Evolutionary conservation across 805 yeast genomes (phyloP).

Genomic region (Starmerella bacillaris): DNA sequence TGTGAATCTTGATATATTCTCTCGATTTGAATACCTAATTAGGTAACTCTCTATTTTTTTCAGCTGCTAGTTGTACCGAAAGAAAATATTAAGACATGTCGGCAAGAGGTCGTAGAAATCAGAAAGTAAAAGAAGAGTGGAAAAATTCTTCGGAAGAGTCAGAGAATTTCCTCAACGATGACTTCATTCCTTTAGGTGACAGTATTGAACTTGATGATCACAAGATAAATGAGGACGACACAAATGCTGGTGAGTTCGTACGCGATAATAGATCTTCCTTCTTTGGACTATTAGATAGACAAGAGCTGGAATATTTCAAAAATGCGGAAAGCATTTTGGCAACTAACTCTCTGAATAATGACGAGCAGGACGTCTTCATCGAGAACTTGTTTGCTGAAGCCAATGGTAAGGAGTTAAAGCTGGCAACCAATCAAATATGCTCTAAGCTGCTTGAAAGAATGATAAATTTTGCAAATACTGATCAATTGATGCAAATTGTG

Average conservation of each 20-base stretch:
- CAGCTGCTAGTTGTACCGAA: too few relatives aligned
- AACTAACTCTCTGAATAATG: slow-evolving; percentile 58
- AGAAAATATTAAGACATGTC: too few relatives aligned
- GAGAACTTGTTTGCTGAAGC: slow-evolving; percentile 69
- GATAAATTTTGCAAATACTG: slow-evolving; percentile 44
- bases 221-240: slow-evolving; percentile 7
- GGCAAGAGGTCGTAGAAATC: slow-evolving; percentile 1
- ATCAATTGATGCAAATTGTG: slow-evolving; percentile 48
- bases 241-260: not conserved
- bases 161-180: slow-evolving; percentile 9
- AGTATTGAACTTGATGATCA: slow-evolving; percentile 4
- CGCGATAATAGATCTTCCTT: slow-evolving; percentile 30
- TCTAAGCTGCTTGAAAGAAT: slow-evolving; percentile 82
- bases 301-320: slow-evolving; percentile 79
- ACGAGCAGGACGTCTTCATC: slow-evolving; percentile 57
- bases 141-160: slow-evolving; percentile 3
- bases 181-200: slow-evolving; percentile 16
- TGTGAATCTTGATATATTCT: too few relatives aligned
- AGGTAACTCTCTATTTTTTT: too few relatives aligned
- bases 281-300: slow-evolving; percentile 71
- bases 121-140: slow-evolving; percentile 6
- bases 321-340: slow-evolving; percentile 78
- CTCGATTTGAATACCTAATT: too few relatives aligned
- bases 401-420: slow-evolving; percentile 72
- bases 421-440: slow-evolving; percentile 86